phyloP scores from a whole-genome alignment of 148 eudicot species.

The Hydrangea macrophylla region DNA sequence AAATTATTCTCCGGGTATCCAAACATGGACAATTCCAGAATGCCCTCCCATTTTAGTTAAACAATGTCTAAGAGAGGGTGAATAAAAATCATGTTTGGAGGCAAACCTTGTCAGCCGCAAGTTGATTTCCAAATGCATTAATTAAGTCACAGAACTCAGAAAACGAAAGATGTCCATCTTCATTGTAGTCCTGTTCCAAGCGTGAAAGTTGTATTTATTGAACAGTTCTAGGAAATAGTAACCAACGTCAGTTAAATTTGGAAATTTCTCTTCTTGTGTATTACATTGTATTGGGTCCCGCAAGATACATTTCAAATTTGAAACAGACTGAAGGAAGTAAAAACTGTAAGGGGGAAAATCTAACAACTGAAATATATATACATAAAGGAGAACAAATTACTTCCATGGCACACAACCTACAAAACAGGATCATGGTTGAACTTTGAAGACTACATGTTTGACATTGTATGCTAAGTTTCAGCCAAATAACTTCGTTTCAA shows the following conservation, averaged over 20 bases:
- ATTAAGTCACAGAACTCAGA: conserved; percentile 75
- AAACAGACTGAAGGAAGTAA: background rate
- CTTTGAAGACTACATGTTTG: too few species aligned
- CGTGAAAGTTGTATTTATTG: background rate
- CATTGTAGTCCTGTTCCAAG: conserved; percentile 67
- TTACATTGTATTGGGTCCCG: background rate
- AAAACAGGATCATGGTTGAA: too few species aligned
- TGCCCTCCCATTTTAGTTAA: background rate
- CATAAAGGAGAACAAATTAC: background rate
- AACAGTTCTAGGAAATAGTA: background rate
- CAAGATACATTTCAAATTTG: background rate
- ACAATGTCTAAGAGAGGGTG: background rate
- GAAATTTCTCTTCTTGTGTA: background rate
- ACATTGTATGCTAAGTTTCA: too few species aligned
- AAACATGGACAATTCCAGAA: background rate
- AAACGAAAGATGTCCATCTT: conserved; percentile 72
- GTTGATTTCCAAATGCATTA: conserved; percentile 85
- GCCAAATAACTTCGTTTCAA: too few species aligned
- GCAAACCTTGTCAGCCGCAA: conserved; percentile 72
- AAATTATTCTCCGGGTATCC: too few species aligned
- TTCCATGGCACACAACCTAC: background rate
- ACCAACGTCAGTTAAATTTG: background rate
- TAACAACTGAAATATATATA: background rate
- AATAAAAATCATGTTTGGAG: background rate
- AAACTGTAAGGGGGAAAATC: background rate